phyloP scores from a whole-genome alignment of 1,284 basidiomycete species.

The Porogramme epimiltina region DNA sequence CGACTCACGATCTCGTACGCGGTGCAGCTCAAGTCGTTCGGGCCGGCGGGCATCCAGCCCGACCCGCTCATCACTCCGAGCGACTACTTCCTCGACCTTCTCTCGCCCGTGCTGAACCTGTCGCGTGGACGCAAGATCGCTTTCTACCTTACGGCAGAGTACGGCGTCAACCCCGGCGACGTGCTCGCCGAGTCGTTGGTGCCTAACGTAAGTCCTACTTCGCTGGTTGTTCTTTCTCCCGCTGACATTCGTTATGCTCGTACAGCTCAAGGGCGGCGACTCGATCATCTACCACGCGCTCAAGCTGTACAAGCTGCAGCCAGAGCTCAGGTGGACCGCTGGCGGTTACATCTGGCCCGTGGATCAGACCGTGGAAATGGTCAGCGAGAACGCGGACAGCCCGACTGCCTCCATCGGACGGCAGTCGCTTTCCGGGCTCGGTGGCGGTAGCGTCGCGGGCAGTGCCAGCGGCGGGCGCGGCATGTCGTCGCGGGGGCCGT shows the following conservation, averaged over 20 bases:
- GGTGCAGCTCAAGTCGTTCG: conserved; percentile 68
- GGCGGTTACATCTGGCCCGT: conserved; percentile 81
- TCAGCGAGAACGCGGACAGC: conserved; percentile 45
- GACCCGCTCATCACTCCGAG: conserved; percentile 71
- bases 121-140: conserved; percentile 69
- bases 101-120: conserved; percentile 70
- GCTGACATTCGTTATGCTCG: neutral
- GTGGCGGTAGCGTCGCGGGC: too few relatives aligned
- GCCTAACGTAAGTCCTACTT: conserved; percentile 55
- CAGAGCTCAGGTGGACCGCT: conserved; percentile 77
- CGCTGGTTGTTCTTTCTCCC: neutral
- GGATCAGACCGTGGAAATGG: conserved; percentile 67
- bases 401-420: conserved; percentile 34
- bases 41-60: conserved; percentile 50
- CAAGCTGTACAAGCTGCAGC: conserved; percentile 71
- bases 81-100: conserved; percentile 68
- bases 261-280: conserved; percentile 75
- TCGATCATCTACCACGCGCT: conserved; percentile 73
- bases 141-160: conserved; percentile 70
- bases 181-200: conserved; percentile 69
- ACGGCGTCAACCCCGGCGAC: conserved; percentile 73
- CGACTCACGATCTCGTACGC: conserved; percentile 70
- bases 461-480: conserved; percentile 31
- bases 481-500: conserved; percentile 40
- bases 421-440: conserved; percentile 30